Conservation (phyloP, 768 basidiomycete genomes). For the Ramaria sp. region DNA sequence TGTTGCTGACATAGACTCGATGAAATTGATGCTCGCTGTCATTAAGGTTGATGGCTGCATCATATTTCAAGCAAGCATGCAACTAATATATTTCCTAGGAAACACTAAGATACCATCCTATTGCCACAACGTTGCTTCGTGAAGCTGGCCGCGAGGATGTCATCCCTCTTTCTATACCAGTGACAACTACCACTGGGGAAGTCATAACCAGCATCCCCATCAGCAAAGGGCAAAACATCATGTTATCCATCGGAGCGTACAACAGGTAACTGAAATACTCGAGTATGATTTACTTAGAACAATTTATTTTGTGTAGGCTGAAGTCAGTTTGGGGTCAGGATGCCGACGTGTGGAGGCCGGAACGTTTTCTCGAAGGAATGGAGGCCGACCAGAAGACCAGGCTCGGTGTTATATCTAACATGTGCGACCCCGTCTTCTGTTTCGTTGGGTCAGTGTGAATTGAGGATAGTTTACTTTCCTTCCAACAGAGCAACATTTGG, state of each 20-base stretch:
- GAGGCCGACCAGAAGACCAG: too few species aligned
- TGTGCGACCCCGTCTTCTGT: neutral
- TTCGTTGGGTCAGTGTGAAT: neutral
- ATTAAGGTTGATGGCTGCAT: neutral
- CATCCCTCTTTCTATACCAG: constrained; percentile 46
- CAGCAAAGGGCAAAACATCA: too few species aligned
- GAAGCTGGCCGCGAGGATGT: constrained; percentile 41
- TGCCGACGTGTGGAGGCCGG: constrained; percentile 21
- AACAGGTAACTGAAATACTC: constrained; percentile 15
- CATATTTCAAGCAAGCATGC: neutral
- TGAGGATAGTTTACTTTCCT: neutral
- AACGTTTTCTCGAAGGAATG: constrained; percentile 19
- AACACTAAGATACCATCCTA: constrained; percentile 44
- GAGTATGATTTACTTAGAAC: neutral
- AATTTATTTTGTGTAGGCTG: too few species aligned
- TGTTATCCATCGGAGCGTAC: too few species aligned
- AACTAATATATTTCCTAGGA: constrained; percentile 23
- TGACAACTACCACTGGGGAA: constrained; percentile 34
- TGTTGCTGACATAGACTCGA: too few species aligned
- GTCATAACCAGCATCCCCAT: too few species aligned
- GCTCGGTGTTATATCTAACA: neutral
- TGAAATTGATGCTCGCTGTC: too few species aligned
- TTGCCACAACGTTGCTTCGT: constrained; percentile 39
- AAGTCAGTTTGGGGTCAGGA: constrained; percentile 23
- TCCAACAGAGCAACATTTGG: neutral